Conservation (phyloP, 2,329 filamentous ascomycete genomes). For the Ascochyta lentis region DNA sequence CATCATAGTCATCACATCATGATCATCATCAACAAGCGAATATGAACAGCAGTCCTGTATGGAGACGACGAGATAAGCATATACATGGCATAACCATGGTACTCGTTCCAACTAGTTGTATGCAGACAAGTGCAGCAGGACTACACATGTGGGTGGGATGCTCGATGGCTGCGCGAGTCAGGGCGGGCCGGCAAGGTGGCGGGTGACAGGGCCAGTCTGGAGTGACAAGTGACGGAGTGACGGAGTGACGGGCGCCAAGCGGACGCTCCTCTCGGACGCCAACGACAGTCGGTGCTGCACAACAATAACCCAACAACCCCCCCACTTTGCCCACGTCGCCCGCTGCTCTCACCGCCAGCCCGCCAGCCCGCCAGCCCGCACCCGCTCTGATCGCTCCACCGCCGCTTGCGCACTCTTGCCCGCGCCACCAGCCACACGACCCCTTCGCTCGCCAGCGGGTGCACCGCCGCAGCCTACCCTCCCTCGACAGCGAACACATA, state of each 20-base stretch:
- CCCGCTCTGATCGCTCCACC: neutral
- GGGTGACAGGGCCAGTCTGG: neutral
- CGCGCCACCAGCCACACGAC: slow-evolving; percentile 12
- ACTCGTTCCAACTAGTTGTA: no score
- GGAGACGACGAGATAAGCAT: no score
- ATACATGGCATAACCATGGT: no score
- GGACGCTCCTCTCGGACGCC: neutral
- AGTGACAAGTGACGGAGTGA: no score
- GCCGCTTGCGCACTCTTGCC: neutral
- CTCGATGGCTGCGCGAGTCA: no score
- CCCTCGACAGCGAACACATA: slow-evolving; percentile 21
- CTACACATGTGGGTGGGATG: neutral
- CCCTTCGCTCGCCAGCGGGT: slow-evolving; percentile 31
- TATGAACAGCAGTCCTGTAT: no score
- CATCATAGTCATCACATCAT: no score
- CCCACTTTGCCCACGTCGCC: neutral
- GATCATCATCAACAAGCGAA: no score
- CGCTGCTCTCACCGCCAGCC: slow-evolving; percentile 2
- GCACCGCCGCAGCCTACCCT: slow-evolving; percentile 33
- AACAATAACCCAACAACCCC: neutral
- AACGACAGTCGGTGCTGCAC: slow-evolving; percentile 13
- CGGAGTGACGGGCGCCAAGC: neutral
- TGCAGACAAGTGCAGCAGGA: no score
- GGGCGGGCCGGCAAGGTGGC: neutral
- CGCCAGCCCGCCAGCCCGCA: neutral